Evolutionary conservation across 306 rosid genomes (phyloP), one percentile per base, ranked within the genome.

Genomic region (Casuarina cunninghamiana): DNA sequence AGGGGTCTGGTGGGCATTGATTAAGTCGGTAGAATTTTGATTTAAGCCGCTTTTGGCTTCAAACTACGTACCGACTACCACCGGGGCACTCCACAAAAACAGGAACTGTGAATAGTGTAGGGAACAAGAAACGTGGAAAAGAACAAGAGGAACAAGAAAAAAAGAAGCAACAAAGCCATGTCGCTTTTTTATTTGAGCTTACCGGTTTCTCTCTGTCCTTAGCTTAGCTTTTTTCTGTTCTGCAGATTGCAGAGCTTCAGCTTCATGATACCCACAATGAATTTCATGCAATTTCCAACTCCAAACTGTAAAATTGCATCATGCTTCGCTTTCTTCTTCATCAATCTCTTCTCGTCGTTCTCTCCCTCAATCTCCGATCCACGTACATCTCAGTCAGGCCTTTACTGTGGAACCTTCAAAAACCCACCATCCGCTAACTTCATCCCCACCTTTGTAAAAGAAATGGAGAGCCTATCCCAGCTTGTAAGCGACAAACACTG

Each of bases 381-480:
- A 9, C 83, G 97, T 73, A 87, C 83, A 78, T 75, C 87, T 3
- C 78, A 79, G 69, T 85, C 93, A 0, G 87, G 86, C 1, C 88
- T 81, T 53, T 48, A 49, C 73, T 93, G 98, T 16, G 90, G 96
- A 65, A 8, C 16, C 4, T 7, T 12, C 35, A 87, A 49, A 53
- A 57, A 93, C 0, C 84, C 83, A 0, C 19, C 53, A 0, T 73
- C 32, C 6, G 5, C 86, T 15, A 81, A 50, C 80, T 80, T 82
- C 86, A 74, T 93, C 54, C 96, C 96, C 0, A 85, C 81, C 21
- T 93, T 93, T 84, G 84, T 81, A 62, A 67, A 81, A 57, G 97
- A 87, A 78, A 91, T 93, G 97, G 91, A 89, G 69, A 69, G 46
- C 54, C 84, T 93, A 4, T 90, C 97, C 1, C 78, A 87, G 48